A percentile compares a stretch with the other conserved stretches of the same genome.
Conservation (phyloP, 306 rosid species). For the Heteromeles arbutifolia region DNA sequence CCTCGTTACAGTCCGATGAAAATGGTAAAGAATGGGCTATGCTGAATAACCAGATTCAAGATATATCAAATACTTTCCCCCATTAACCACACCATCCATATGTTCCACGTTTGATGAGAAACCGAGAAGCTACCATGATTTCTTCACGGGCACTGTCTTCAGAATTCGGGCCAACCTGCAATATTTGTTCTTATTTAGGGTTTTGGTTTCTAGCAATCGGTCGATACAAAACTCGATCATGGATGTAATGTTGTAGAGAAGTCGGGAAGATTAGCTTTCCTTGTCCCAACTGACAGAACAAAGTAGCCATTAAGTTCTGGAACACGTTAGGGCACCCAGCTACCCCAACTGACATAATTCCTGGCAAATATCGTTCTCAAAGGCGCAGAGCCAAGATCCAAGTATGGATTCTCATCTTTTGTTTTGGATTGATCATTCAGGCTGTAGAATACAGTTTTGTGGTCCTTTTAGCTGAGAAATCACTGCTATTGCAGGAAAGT, state of each 20-base stretch:
- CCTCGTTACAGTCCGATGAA: no score
- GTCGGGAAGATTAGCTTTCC: not conserved
- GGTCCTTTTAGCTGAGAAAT: not conserved
- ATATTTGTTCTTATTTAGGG: not conserved
- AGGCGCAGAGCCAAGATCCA: not conserved
- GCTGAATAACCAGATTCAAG: not conserved
- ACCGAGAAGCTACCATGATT: not conserved
- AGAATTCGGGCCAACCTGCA: not conserved
- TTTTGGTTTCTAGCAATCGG: not conserved
- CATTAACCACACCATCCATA: not conserved
- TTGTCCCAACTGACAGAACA: not conserved
- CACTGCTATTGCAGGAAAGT: not conserved
- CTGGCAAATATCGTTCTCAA: not conserved
- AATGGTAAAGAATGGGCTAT: not conserved
- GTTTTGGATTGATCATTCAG: no score
- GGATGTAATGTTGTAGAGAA: not conserved
- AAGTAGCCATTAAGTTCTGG: not conserved
- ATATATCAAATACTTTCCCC: not conserved
- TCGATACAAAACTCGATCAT: not conserved
- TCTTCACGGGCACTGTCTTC: not conserved
- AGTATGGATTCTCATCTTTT: no score
- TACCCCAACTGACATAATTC: not conserved
- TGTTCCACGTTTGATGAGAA: not conserved
- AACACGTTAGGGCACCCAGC: not conserved
- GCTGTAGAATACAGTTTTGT: not conserved